A percentile compares a stretch with the other conserved stretches of the same genome.
These are phyloP conservation scores for Adansonia rubrostipa DNA, from an alignment of 441 rosid genomes.

Conservation along the genomic window DNA sequence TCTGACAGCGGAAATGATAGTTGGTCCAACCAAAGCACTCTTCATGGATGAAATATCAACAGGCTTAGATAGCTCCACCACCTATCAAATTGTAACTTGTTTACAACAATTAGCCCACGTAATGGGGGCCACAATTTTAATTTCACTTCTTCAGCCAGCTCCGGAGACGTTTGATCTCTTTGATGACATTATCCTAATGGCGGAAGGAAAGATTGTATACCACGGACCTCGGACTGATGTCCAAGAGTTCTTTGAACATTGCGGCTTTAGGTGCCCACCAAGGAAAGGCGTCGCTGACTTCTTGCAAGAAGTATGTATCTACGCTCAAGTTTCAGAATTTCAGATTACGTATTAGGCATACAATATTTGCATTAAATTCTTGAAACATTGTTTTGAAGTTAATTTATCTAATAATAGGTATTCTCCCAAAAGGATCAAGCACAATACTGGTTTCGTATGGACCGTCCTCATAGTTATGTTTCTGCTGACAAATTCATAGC, in stretches of 20 bases:
- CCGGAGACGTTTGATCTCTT: conserved; percentile 56
- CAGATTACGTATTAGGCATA: too few species aligned
- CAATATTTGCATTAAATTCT: background rate
- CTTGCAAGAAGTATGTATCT: conserved; percentile 58
- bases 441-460: conserved; percentile 52
- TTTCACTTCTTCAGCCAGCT: conserved; percentile 55
- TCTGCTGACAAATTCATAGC: conserved; percentile 44
- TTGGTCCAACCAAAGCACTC: conserved; percentile 47
- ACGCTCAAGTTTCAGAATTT: background rate
- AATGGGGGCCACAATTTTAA: conserved; percentile 40
- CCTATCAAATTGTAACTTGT: conserved; percentile 49
- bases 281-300: conserved; percentile 71
- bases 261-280: conserved; percentile 63
- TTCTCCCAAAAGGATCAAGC: conserved; percentile 63
- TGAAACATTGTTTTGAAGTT: conserved; percentile 11
- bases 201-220: conserved; percentile 50
- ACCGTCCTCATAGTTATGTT: conserved; percentile 45
- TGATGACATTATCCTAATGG: conserved; percentile 51
- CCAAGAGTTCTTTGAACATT: conserved; percentile 43
- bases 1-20: conserved; percentile 43
- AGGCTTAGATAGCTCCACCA: conserved; percentile 57
- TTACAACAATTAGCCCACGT: conserved; percentile 49
- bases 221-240: conserved; percentile 41
- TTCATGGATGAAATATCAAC: conserved; percentile 60
- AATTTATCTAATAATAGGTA: conserved; percentile 37